phyloP scores from a whole-genome alignment of 2,329 filamentous ascomycete genomes.

The Calonectria multiphialidica region DNA sequence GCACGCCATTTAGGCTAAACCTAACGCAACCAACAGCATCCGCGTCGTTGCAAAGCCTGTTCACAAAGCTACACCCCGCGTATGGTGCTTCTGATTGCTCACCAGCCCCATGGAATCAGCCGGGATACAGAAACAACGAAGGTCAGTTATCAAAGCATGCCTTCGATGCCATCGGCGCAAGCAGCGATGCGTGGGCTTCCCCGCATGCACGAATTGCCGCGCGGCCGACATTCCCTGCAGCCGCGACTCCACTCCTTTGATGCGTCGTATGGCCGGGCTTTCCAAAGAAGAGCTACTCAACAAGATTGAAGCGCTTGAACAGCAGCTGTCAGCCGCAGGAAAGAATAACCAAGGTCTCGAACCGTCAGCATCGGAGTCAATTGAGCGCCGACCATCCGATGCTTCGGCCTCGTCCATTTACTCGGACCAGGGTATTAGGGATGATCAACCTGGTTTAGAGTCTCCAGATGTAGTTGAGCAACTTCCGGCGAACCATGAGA shows the following conservation, averaged over 20 bases:
- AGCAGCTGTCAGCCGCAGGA: neutral
- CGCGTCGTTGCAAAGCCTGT: neutral
- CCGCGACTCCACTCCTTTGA: conserved; percentile 13
- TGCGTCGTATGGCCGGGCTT: conserved; percentile 16
- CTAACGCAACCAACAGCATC: neutral
- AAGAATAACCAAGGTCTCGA: neutral
- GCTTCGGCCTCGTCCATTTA: neutral
- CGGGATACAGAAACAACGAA: neutral
- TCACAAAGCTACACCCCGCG: neutral
- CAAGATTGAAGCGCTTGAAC: conserved; percentile 9
- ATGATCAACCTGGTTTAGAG: neutral
- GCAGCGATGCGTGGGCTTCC: conserved; percentile 21
- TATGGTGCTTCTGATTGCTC: neutral
- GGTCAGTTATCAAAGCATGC: conserved; percentile 20
- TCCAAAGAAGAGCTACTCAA: conserved; percentile 23
- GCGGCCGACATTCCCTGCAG: conserved; percentile 14
- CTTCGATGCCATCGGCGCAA: conserved; percentile 22
- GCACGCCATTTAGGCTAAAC: neutral
- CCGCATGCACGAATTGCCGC: conserved; percentile 18
- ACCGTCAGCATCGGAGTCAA: neutral
- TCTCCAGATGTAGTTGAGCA: neutral
- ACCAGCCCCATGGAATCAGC: neutral
- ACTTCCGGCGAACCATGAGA: neutral
- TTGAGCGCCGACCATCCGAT: neutral
- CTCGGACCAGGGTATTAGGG: neutral